Conservation (phyloP, 176 grass and related monocot genomes). For the Triticum monococcum region DNA sequence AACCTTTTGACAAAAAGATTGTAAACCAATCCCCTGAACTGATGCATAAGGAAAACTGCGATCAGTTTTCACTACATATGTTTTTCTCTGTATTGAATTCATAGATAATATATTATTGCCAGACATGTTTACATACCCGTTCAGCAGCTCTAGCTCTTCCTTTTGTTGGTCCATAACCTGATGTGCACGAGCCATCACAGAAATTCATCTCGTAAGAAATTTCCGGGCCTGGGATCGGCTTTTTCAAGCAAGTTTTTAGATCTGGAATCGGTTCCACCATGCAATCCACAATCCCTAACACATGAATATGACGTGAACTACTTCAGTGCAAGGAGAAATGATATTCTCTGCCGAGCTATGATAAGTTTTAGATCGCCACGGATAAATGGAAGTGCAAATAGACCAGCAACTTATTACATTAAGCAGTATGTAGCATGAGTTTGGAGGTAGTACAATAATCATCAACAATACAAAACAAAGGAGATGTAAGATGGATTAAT, state of each 20-base stretch:
- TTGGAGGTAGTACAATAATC: not conserved
- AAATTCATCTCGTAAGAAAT: conserved; percentile 28
- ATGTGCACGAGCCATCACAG: not conserved
- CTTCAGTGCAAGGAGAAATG: not conserved
- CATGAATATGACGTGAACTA: not conserved
- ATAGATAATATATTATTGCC: not conserved
- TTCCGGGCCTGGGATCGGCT: not conserved
- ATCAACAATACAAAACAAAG: not conserved
- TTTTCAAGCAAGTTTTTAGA: not conserved
- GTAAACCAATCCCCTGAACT: not conserved
- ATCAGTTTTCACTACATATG: not conserved
- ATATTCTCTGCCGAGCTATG: not conserved
- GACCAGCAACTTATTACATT: not conserved
- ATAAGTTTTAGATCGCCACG: not conserved
- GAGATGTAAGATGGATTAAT: not conserved
- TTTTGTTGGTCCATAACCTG: conserved; percentile 23
- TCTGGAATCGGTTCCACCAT: not conserved
- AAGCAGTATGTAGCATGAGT: not conserved
- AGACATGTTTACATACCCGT: conserved; percentile 28
- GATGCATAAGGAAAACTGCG: not conserved
- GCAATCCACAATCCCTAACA: conserved; percentile 31
- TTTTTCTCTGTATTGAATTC: not conserved
- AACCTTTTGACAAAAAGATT: not conserved
- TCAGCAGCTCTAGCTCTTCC: conserved; percentile 31
- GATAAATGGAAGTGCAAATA: not conserved